These are phyloP conservation scores for Allomyces macrogynus DNA, from an alignment of 192 early-diverging fungal genomes.

Conservation along the genomic window DNA sequence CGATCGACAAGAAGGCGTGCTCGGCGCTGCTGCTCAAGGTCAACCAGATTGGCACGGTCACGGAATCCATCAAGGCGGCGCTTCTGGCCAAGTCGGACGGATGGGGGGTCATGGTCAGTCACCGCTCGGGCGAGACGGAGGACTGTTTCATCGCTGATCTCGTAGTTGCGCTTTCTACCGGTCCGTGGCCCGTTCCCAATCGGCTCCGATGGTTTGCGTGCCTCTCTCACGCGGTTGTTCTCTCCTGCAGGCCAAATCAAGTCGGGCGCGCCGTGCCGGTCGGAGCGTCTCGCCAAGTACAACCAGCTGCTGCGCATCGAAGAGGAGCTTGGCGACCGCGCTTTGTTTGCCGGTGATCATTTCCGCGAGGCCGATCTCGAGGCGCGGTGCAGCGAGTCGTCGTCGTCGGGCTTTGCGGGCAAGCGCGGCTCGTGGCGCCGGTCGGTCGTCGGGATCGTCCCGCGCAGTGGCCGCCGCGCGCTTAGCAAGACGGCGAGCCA, in stretches of 20 bases:
- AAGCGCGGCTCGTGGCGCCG: too few species aligned
- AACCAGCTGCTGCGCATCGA: slow-evolving; percentile 97
- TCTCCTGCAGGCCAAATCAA: slow-evolving; percentile 94
- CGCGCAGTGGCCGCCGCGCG: too few species aligned
- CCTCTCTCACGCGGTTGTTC: too few species aligned
- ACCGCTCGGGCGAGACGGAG: slow-evolving; percentile 97
- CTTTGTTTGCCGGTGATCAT: slow-evolving; percentile 79
- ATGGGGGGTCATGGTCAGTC: slow-evolving; percentile 99
- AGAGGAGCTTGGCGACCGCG: slow-evolving; percentile 80
- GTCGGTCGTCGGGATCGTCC: too few species aligned
- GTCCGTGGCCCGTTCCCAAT: too few species aligned
- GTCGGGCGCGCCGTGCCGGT: slow-evolving; percentile 95
- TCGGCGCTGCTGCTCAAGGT: slow-evolving; percentile 91
- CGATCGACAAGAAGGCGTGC: slow-evolving; percentile 82
- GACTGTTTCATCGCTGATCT: slow-evolving; percentile 91
- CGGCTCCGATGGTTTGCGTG: too few species aligned
- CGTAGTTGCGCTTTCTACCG: slow-evolving; percentile 92
- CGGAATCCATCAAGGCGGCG: slow-evolving; percentile 76
- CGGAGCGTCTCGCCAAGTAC: slow-evolving; percentile 93
- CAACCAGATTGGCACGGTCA: slow-evolving; percentile 96
- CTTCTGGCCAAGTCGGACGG: slow-evolving; percentile 42
- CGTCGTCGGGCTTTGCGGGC: too few species aligned
- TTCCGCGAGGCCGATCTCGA: slow-evolving; percentile 57
- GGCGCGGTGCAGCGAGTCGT: background rate
- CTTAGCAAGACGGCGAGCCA: too few species aligned